Evolutionary conservation across 2,329 filamentous ascomycete species (phyloP).

Genomic region (Colletotrichum noveboracense): DNA sequence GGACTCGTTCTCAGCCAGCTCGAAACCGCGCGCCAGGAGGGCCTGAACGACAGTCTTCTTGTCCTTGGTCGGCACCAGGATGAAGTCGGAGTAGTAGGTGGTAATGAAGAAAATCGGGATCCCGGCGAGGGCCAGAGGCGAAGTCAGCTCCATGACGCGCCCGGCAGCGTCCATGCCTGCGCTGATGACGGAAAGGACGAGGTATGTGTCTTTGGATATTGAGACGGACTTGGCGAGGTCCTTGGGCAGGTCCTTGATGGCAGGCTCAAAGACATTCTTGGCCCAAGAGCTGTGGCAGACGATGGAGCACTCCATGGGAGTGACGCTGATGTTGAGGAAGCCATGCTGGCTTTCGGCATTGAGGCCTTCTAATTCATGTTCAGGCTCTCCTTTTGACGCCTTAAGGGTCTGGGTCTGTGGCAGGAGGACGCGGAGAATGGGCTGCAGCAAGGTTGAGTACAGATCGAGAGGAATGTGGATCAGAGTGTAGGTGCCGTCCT

Average conservation of each 20-base stretch:
- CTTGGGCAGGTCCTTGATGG: slow-evolving; percentile 64
- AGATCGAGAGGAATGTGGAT: slow-evolving; percentile 88
- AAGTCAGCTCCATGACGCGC: slow-evolving; percentile 89
- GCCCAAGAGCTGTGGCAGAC: slow-evolving; percentile 83
- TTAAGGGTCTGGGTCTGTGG: slow-evolving; percentile 58
- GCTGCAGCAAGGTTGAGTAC: slow-evolving; percentile 80
- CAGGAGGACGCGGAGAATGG: slow-evolving; percentile 84
- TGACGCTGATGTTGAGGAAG: slow-evolving; percentile 94
- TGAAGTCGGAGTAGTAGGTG: slow-evolving; percentile 97
- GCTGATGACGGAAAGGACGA: slow-evolving; percentile 88
- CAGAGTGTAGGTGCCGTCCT: slow-evolving; percentile 88
- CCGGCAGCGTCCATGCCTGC: slow-evolving; percentile 91
- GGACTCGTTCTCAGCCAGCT: slow-evolving; percentile 76
- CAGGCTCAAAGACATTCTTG: slow-evolving; percentile 74
- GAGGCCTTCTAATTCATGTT: slow-evolving; percentile 49
- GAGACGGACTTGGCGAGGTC: slow-evolving; percentile 61
- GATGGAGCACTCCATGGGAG: slow-evolving; percentile 89
- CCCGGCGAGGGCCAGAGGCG: slow-evolving; percentile 86
- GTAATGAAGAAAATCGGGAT: slow-evolving; percentile 99
- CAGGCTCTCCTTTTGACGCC: slow-evolving; percentile 38
- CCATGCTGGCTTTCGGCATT: slow-evolving; percentile 66
- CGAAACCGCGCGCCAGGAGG: slow-evolving; percentile 80
- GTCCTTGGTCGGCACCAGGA: slow-evolving; percentile 82
- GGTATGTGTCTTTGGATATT: slow-evolving; percentile 83
- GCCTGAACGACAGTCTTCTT: slow-evolving; percentile 77